These are phyloP conservation scores for Macadamia tetraphylla DNA, from an alignment of 164 flowering plant genomes.

Conservation along the genomic window DNA sequence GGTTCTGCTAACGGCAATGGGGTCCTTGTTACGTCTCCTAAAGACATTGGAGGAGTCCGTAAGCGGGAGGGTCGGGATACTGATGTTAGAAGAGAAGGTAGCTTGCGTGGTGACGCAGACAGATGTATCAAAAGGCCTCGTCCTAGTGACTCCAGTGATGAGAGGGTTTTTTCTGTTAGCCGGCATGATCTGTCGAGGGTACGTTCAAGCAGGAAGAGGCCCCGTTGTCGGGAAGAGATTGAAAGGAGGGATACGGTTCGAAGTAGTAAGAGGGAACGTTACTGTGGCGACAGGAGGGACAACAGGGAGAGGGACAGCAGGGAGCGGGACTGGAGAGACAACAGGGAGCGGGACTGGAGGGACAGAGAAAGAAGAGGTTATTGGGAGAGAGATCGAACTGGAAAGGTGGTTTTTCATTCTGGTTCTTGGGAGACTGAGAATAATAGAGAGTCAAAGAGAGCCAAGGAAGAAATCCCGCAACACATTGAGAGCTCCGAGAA, in stretches of 20 bases:
- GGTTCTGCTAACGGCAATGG: neutral
- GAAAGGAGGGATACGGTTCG: conserved; percentile 51
- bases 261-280: conserved; percentile 43
- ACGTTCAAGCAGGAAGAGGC: conserved; percentile 39
- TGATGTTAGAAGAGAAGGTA: conserved; percentile 20
- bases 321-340: conserved; percentile 49
- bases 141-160: conserved; percentile 16
- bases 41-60: conserved; percentile 18
- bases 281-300: conserved; percentile 34
- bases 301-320: conserved; percentile 33
- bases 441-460: conserved; percentile 36
- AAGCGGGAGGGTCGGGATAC: conserved; percentile 11
- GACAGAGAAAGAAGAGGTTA: conserved; percentile 69
- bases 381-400: conserved; percentile 84
- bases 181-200: conserved; percentile 25
- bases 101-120: conserved; percentile 23
- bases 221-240: conserved; percentile 45
- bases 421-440: conserved; percentile 72
- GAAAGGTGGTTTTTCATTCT: conserved; percentile 53
- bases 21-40: neutral
- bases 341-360: conserved; percentile 42
- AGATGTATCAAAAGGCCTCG: conserved; percentile 40
- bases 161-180: conserved; percentile 16
- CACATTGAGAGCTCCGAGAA: conserved; percentile 31
- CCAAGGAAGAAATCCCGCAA: conserved; percentile 29